These are phyloP conservation scores for Peribolospora baueri DNA, from an alignment of 768 basidiomycete genomes.

Conservation along the genomic window DNA sequence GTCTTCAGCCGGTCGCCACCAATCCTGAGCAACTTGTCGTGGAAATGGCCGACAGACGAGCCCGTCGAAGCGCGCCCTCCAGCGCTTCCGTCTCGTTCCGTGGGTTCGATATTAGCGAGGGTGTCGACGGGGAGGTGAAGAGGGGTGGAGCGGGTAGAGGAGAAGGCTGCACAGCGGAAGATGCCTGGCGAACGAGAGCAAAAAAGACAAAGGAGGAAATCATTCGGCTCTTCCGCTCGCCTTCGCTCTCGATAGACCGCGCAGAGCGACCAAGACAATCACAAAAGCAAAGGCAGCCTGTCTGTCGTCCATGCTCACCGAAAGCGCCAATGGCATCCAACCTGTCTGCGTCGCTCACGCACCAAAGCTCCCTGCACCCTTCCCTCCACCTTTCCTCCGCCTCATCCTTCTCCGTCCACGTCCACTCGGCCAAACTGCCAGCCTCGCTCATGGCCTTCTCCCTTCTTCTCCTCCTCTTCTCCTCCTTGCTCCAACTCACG, in stretches of 20 bases:
- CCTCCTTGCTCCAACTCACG: constrained; percentile 9
- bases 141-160: constrained; percentile 1
- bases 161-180: constrained; percentile 12
- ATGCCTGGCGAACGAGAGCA: constrained; percentile 4
- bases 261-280: background rate
- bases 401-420: constrained; percentile 2
- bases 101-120: background rate
- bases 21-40: constrained; percentile 11
- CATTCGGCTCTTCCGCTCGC: background rate
- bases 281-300: too few species aligned
- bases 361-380: too few species aligned
- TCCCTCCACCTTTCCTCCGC: background rate
- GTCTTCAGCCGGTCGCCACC: too few species aligned
- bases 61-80: background rate
- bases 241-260: background rate
- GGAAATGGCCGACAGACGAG: constrained; percentile 10
- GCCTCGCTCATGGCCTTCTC: background rate
- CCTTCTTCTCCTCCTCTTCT: background rate
- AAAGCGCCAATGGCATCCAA: constrained; percentile 11
- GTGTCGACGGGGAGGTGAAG: background rate
- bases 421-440: background rate
- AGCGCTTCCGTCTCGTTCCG: background rate
- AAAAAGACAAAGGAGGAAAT: background rate
- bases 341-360: constrained; percentile 11
- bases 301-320: background rate